Evolutionary conservation across 1,284 basidiomycete genomes (phyloP).

Genomic region (Ceratobasidium sp.): DNA sequence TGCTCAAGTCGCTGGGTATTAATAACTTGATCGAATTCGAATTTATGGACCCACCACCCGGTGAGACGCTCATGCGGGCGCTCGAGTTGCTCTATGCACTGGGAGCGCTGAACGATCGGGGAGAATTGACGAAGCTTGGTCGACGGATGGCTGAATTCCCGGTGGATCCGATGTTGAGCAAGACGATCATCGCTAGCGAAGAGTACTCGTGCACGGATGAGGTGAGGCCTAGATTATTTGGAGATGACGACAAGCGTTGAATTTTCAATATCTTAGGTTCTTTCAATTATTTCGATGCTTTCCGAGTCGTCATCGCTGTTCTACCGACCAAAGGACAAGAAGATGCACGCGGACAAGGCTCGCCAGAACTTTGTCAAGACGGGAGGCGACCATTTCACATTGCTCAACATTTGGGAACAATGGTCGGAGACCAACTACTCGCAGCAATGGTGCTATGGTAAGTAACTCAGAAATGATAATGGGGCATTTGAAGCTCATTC

Average conservation of each 20-base stretch:
- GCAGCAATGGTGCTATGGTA: constrained; percentile 70
- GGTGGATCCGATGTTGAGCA: constrained; percentile 97
- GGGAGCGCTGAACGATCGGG: constrained; percentile 95
- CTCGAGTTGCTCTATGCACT: constrained; percentile 95
- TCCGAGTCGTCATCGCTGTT: constrained; percentile 95
- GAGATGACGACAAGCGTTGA: not conserved
- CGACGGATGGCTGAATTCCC: constrained; percentile 99
- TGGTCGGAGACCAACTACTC: constrained; percentile 98
- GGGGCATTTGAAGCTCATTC: constrained; percentile 49
- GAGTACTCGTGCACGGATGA: constrained; percentile 96
- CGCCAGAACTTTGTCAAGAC: constrained; percentile 94
- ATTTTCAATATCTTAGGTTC: constrained; percentile 65
- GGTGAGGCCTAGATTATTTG: constrained; percentile 62
- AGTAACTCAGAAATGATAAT: not conserved
- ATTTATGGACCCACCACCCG: constrained; percentile 79
- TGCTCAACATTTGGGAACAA: constrained; percentile 98
- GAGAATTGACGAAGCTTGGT: constrained; percentile 95
- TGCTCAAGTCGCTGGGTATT: constrained; percentile 73
- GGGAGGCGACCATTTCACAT: constrained; percentile 98
- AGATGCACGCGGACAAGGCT: constrained; percentile 94
- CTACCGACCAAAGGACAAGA: constrained; percentile 98
- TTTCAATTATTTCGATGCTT: constrained; percentile 98
- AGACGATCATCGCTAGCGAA: constrained; percentile 96
- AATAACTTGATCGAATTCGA: constrained; percentile 74
- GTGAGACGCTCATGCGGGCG: constrained; percentile 97